These are phyloP conservation scores for Rhizodiscina lignyota DNA, from an alignment of 495 filamentous ascomycete genomes.

Conservation along the genomic window DNA sequence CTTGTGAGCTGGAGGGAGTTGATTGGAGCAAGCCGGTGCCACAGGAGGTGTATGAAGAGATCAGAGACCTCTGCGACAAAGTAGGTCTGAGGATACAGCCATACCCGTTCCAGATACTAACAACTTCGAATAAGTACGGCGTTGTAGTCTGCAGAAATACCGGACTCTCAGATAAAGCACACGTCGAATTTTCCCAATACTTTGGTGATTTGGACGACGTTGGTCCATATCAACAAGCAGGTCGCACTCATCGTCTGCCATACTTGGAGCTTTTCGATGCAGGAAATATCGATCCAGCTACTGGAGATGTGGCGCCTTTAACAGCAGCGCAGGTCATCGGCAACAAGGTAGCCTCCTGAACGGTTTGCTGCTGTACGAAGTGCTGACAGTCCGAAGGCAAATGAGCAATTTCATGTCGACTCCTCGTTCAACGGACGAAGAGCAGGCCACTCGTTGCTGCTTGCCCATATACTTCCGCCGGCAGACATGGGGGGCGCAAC, in stretches of 20 bases:
- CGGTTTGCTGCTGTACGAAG: no score
- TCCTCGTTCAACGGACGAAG: constrained; percentile 43
- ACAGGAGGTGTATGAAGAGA: constrained; percentile 31
- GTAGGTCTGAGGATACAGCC: constrained; percentile 17
- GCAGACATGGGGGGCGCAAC: constrained; percentile 34
- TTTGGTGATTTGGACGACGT: constrained; percentile 45
- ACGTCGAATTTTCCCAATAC: constrained; percentile 34
- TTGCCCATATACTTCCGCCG: constrained; percentile 34
- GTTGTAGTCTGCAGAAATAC: constrained; percentile 38
- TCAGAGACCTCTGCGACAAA: constrained; percentile 30
- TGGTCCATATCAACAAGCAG: constrained; percentile 29
- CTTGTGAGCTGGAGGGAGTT: constrained; percentile 33
- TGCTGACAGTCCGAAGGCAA: no score
- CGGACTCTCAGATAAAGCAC: constrained; percentile 30
- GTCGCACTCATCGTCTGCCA: constrained; percentile 30
- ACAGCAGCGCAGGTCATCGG: no score
- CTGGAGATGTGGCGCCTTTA: no score
- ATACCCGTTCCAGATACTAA: neutral
- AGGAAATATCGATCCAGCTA: constrained; percentile 37
- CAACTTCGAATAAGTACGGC: constrained; percentile 38
- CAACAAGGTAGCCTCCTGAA: no score
- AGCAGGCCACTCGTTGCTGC: constrained; percentile 35
- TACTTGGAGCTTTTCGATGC: constrained; percentile 41
- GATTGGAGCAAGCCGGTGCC: constrained; percentile 29
- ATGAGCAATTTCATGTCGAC: constrained; percentile 41